Base-by-base conservation (phyloP, 2,329 filamentous ascomycete genomes). In the Arthrobotrys conoides region DNA sequence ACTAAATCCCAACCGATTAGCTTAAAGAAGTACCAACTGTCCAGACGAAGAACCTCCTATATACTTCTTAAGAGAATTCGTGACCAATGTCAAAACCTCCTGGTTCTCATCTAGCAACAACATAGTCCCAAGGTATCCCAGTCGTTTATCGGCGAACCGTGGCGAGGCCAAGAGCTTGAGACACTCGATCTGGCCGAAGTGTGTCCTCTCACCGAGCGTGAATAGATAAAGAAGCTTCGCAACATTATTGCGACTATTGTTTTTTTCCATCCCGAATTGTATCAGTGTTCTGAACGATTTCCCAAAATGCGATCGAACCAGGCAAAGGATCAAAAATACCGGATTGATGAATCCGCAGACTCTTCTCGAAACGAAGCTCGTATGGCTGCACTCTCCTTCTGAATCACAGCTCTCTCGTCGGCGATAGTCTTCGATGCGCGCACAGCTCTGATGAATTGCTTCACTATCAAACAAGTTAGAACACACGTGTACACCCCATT, bases 371-470 rank as follows among this genome's bases (percentile, higher is more conserved):
- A 99, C 86, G 95, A 98, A 82, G 96, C 94, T 86, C 96, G 90
- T 84, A 99, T 99, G 59, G 95, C 93, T 76, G 96, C 96, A 86
- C 96, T 99, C 87, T 99, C 96, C 86, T 99, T 99, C 84, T 98
- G 96, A 80, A 99, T 96, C 71, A 99, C 96, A 66, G 96, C 95
- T 84, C 96, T 91, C 87, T 99, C 96, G 86, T 99, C 96, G 84
- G 96, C 96, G 84, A 99, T 97, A 41, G 96, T 99, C 88, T 99
- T 99, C 79, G 96, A 94, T 80, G 96, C 95, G 85, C 96, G 93
- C 84, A 99, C 96, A 86, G 97, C 98, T 84, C 96, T 94, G 86
- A 99, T 99, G 87, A 99, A 99, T 87, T 98, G 96, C 87, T 99
- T 99, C 85, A 99, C 96, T 98, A 51, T n/a, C 8, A 41, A 41